A percentile compares a stretch with the other conserved stretches of the same genome.
These are phyloP conservation scores for Setaria italica DNA, from an alignment of 202 grass and related monocot species.

Conservation along the genomic window DNA sequence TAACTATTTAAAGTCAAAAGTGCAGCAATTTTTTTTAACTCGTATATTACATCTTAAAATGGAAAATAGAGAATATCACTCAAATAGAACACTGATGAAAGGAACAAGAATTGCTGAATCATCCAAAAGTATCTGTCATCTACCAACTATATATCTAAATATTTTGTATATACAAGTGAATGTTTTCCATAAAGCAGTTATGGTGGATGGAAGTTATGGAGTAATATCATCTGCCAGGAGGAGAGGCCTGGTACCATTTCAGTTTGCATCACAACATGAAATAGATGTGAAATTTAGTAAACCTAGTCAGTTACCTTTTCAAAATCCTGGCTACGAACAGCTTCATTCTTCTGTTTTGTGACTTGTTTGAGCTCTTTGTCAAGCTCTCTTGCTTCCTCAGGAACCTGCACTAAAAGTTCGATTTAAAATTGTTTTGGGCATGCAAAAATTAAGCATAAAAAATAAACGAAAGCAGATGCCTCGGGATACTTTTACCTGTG, in stretches of 20 bases:
- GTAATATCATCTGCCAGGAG: neutral
- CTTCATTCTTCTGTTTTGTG: slow-evolving; percentile 90
- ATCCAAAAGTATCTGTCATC: slow-evolving; percentile 21
- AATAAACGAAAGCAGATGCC: slow-evolving; percentile 28
- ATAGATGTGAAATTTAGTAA: slow-evolving; percentile 22
- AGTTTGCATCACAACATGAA: slow-evolving; percentile 13
- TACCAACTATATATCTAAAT: slow-evolving; percentile 4
- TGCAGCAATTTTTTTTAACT: slow-evolving; percentile 20
- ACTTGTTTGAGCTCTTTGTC: slow-evolving; percentile 82
- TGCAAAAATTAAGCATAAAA: slow-evolving; percentile 14
- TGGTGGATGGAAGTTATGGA: neutral
- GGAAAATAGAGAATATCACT: neutral
- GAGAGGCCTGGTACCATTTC: neutral
- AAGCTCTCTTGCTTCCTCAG: slow-evolving; percentile 79
- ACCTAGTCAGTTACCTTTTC: slow-evolving; percentile 63
- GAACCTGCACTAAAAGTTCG: slow-evolving; percentile 60
- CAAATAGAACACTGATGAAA: neutral
- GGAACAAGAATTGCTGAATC: slow-evolving; percentile 7
- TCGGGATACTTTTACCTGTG: slow-evolving; percentile 60
- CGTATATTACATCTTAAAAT: slow-evolving; percentile 8
- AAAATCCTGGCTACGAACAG: slow-evolving; percentile 80
- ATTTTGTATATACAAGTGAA: slow-evolving; percentile 8
- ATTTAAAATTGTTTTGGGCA: slow-evolving; percentile 5
- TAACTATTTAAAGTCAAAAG: slow-evolving; percentile 12
- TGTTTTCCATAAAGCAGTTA: neutral